A percentile compares a stretch with the other conserved stretches of the same genome.
phyloP scores from a whole-genome alignment of 768 basidiomycete genomes.

The Chalciporus sphaerocephalus region DNA sequence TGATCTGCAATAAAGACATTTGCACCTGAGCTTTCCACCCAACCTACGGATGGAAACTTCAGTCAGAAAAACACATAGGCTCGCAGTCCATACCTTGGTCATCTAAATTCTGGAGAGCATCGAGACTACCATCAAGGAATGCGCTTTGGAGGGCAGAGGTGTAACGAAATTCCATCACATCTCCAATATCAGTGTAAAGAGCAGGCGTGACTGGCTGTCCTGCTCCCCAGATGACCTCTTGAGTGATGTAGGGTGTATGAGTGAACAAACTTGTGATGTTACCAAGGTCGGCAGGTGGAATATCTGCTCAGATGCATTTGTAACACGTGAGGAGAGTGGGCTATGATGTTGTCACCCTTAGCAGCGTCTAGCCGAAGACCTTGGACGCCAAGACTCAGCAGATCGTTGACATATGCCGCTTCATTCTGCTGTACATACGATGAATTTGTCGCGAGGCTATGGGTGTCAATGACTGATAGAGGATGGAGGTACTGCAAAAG shows the following conservation, averaged over 20 bases:
- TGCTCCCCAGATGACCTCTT: conserved; percentile 44
- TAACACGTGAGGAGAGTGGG: conserved; percentile 29
- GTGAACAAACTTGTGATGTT: conserved; percentile 48
- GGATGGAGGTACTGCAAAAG: background rate
- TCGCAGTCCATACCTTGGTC: background rate
- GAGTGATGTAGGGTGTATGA: conserved; percentile 51
- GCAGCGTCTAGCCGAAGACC: conserved; percentile 62
- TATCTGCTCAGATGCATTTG: background rate
- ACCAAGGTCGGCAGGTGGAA: conserved; percentile 47
- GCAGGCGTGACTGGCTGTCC: conserved; percentile 53
- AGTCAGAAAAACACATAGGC: background rate
- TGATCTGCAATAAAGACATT: conserved; percentile 70
- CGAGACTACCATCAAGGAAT: background rate
- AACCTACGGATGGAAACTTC: conserved; percentile 20
- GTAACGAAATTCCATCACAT: conserved; percentile 66
- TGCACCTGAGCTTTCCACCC: conserved; percentile 49
- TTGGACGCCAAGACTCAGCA: conserved; percentile 58
- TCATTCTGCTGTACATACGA: conserved; percentile 53
- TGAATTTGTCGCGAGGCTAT: conserved; percentile 58
- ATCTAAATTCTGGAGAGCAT: background rate
- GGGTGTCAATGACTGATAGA: background rate
- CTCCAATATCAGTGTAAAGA: conserved; percentile 53
- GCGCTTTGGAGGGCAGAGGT: conserved; percentile 39
- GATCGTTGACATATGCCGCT: conserved; percentile 55
- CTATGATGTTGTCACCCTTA: conserved; percentile 43